Conservation (phyloP, 176 grass and related monocot genomes). For the Echinochloa phyllopogon region DNA sequence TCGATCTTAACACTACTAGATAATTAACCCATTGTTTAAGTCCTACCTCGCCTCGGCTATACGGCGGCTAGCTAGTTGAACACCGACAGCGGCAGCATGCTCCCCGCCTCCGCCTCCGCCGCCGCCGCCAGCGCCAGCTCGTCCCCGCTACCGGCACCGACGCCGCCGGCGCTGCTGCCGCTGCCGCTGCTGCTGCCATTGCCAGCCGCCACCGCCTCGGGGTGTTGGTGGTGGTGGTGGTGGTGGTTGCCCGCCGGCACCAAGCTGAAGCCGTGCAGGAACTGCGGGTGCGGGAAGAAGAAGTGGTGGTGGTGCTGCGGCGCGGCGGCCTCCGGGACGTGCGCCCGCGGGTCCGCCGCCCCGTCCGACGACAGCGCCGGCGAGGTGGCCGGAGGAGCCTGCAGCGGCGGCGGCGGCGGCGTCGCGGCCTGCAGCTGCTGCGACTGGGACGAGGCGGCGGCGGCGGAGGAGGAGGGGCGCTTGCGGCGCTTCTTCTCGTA, state of each 20-base stretch:
- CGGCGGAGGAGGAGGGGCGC: constrained; percentile 22
- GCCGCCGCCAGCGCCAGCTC: constrained; percentile 57
- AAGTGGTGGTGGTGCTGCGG: constrained; percentile 39
- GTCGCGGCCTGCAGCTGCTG: background rate
- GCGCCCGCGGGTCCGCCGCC: background rate
- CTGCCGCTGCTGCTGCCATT: background rate
- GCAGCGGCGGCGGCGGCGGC: background rate
- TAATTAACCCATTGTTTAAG: constrained; percentile 33
- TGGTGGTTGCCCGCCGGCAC: background rate
- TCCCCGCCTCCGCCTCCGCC: constrained; percentile 54
- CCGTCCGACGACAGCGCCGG: background rate
- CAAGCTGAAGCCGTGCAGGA: constrained; percentile 56
- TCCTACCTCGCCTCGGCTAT: constrained; percentile 39
- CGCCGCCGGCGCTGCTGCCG: background rate
- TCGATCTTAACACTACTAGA: constrained; percentile 9
- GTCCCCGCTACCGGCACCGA: constrained; percentile 9
- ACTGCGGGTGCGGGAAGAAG: constrained; percentile 59
- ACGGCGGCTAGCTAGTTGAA: constrained; percentile 49
- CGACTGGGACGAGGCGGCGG: background rate
- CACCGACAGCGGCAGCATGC: constrained; percentile 65
- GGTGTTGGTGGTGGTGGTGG: background rate
- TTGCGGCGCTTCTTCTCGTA: constrained; percentile 76
- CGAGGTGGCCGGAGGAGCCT: background rate
- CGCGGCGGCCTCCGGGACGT: background rate
- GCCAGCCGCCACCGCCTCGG: background rate